A percentile compares a stretch with the other conserved stretches of the same genome.
Evolutionary conservation across 2,329 filamentous ascomycete genomes (phyloP).

Genomic region (Penicillium freii): DNA sequence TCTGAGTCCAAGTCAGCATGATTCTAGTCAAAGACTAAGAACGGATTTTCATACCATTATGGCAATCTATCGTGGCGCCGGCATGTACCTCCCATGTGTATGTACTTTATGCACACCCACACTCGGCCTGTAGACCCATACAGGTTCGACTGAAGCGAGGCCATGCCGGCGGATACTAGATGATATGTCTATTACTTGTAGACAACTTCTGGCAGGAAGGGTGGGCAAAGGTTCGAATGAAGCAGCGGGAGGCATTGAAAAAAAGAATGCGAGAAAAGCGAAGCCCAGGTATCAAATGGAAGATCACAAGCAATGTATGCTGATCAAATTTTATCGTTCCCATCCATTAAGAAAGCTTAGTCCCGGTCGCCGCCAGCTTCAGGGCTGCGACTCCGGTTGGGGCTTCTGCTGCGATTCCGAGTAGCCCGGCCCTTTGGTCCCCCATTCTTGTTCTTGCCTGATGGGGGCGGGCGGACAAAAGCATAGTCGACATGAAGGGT

Average conservation of each 20-base stretch:
- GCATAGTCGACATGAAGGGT: slow-evolving; percentile 65
- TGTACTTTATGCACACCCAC: neutral
- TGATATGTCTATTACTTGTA: slow-evolving; percentile 5
- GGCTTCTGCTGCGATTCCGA: slow-evolving; percentile 45
- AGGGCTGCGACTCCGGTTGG: slow-evolving; percentile 48
- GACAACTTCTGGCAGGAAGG: slow-evolving; percentile 7
- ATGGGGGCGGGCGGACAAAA: slow-evolving; percentile 61
- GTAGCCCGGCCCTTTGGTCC: slow-evolving; percentile 44
- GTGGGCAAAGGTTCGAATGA: slow-evolving; percentile 3
- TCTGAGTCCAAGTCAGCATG: slow-evolving; percentile 23
- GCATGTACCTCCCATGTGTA: slow-evolving; percentile 19
- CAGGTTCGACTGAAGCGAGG: slow-evolving; percentile 4
- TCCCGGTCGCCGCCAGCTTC: slow-evolving; percentile 38
- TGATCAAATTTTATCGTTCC: slow-evolving; percentile 7
- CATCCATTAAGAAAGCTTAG: slow-evolving; percentile 17
- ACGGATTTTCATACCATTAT: slow-evolving; percentile 25
- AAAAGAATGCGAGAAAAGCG: slow-evolving; percentile 8
- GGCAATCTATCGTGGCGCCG: slow-evolving; percentile 30
- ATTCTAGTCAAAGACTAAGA: neutral
- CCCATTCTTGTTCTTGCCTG: slow-evolving; percentile 43
- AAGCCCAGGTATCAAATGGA: slow-evolving; percentile 17
- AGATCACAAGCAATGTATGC: slow-evolving; percentile 3
- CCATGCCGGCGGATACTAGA: slow-evolving; percentile 25
- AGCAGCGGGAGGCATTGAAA: slow-evolving; percentile 10
- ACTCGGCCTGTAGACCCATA: neutral